Base-by-base conservation (phyloP, 768 basidiomycete species). In the Gymnopilus junonius region DNA sequence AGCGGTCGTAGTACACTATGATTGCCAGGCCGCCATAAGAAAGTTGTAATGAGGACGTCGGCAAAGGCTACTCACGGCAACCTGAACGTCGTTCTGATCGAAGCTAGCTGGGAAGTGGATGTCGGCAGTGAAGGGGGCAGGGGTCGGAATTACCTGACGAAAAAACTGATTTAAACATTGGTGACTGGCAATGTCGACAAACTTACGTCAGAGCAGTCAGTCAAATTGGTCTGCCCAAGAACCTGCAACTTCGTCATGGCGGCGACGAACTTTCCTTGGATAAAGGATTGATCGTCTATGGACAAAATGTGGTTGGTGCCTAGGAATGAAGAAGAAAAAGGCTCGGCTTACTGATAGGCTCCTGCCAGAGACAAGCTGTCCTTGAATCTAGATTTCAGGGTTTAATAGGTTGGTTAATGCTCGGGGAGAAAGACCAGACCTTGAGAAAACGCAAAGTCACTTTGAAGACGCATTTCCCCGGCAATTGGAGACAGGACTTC, bases 401-500 rank as follows among this genome's bases (percentile, higher is more conserved):
- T n/a, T n/a, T n/a, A n/a, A n/a, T n/a, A n/a, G n/a, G n/a, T n/a
- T n/a, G n/a, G n/a, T n/a, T n/a, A n/a, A n/a, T n/a, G n/a, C n/a
- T n/a, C n/a, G n/a, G n/a, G n/a, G n/a, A n/a, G n/a, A n/a, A n/a
- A 2, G 40, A 55, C 17, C 17, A 31, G 5, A 58, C 56, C 56
- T 45, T 58, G 56, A 32, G 56, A 27, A 25, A 58, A 58, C 17
- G 56, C 56, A 20, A 45, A 45, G 20, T 58, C 56, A 25, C 56
- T 58, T 32, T 58, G 56, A 12, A 58, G 56, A 25, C 56, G 27
- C 56, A 58, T 58, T 43, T 58, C 56, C 8, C 56, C 56, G 8
- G 56, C 56, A 7, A 58, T n/a, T 8, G 56, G 56, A 3, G 56
- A 42, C 17, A 43, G 14, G 43, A 58, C 56, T 58, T 58, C 56